Base-by-base conservation (phyloP, 2,329 filamentous ascomycete genomes). In the Boeremia lycopersici region DNA sequence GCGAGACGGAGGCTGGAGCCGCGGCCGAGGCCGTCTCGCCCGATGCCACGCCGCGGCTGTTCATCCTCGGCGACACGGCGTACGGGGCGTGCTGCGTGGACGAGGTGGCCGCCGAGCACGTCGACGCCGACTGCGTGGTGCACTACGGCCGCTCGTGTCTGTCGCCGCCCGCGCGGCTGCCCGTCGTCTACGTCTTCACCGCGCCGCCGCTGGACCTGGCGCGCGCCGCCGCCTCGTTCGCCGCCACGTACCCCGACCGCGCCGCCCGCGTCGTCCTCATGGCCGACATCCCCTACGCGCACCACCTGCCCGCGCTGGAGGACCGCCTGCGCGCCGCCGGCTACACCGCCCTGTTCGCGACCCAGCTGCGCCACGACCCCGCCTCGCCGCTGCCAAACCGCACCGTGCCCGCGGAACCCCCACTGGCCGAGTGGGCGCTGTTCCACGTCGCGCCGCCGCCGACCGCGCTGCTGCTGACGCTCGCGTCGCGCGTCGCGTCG, bases 61-160 rank as follows among this genome's bases (percentile, higher is more conserved):
- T 90, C 65, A 93, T 99, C 56, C 80, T 99, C 15, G 95, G 89
- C 29, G 95, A 99, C 74, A 98, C 95, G 2, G 97, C 93, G 2
- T 99, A 98, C 76, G 96, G 95, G 56, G 89, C 93, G 0, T 99
- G 95, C 77, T 99, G 95, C 69, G 93, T 98, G 15, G 95, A 99
- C 69, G 95, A 99, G 77, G 88, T 98, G 35, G 95, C 95, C 0
- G 95, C 95, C 2, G 93, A 99, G 74, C 95, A 99, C 73, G 89
- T 91, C 13, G 84, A 91, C 67, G 93, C 95, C 6, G 89, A 98
- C 58, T 90, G 92, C 0, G 90, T 98, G 1, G 88, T 99, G 12
- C 95, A 99, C 73, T 99, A 98, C 67, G 95, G 95, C 3, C 84
- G 95, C 47, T 89, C 93, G 0, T 99, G 95, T 70, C 81, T 99